These are phyloP conservation scores for Telopea speciosissima DNA, from an alignment of 177 flowering plant species.

Conservation along the genomic window DNA sequence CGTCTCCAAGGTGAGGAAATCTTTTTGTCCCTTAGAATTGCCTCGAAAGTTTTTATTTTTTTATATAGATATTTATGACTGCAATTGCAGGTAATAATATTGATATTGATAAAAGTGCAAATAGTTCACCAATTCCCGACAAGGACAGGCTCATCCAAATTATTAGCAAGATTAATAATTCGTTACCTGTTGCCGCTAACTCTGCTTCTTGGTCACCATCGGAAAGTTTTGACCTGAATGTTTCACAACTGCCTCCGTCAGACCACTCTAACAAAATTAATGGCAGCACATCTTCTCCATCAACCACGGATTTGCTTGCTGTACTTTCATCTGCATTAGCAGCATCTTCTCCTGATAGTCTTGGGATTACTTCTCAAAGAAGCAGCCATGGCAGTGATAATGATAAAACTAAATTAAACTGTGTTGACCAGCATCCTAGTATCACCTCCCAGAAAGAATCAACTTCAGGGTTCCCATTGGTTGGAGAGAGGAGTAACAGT, in stretches of 20 bases:
- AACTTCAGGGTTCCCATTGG: slow-evolving; percentile 25
- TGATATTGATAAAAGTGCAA: slow-evolving; percentile 30
- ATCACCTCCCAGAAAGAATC: slow-evolving; percentile 24
- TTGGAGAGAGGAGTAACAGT: slow-evolving; percentile 48
- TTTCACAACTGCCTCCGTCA: slow-evolving; percentile 26
- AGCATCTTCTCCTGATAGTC: slow-evolving; percentile 41
- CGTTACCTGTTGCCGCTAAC: slow-evolving; percentile 45
- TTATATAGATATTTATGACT: neutral
- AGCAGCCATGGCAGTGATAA: slow-evolving; percentile 35
- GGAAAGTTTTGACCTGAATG: slow-evolving; percentile 31
- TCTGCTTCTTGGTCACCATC: slow-evolving; percentile 39
- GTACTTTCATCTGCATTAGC: slow-evolving; percentile 52
- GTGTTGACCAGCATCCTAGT: slow-evolving; percentile 27
- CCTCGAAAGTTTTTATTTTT: neutral
- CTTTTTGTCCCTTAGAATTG: neutral
- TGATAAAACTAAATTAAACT: slow-evolving; percentile 40
- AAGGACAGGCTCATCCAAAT: slow-evolving; percentile 68
- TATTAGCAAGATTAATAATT: slow-evolving; percentile 65
- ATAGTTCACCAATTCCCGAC: slow-evolving; percentile 33
- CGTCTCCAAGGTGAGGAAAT: slow-evolving; percentile 55
- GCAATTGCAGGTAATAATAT: slow-evolving; percentile 41
- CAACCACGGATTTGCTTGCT: slow-evolving; percentile 69
- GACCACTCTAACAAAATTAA: slow-evolving; percentile 30
- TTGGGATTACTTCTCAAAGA: slow-evolving; percentile 42
- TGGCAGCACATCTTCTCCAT: slow-evolving; percentile 37